Evolutionary conservation across 345 rosid species (phyloP), one percentile per base, ranked within the genome.

Genomic region (Corchorus olitorius): DNA sequence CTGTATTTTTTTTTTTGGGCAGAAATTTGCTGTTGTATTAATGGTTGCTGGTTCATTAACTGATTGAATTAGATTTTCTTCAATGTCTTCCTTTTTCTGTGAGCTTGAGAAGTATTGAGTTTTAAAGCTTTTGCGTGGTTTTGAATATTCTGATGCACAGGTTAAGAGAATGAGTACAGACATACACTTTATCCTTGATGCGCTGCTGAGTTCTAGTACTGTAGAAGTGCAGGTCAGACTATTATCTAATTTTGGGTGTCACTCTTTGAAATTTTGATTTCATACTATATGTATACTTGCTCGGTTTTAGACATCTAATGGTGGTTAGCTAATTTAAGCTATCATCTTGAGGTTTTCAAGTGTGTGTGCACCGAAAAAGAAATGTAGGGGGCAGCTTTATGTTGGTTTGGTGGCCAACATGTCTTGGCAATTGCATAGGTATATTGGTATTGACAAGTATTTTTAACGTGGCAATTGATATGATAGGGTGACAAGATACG

Each of bases 161-260:
- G 88, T 97, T 75, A 94, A 89, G 83, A 82, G 81, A 83, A 91
- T 97, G 99, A 85, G 93, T 70, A 83, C 86, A 27, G 97, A 97
- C 81, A 74, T 91, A 58, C 84, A 65, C 17, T 91, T 90, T 80
- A 94, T 97, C 76, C 84, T 94, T 74, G 88, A 87, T 72, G 93
- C 95, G 4, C 86, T 97, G 81, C 91, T 84, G 53, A 88, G 86
- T 83, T 97, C 98, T 6, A 83, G 53, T 73, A 64, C 83, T 27
- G 83, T 97, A 56, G 97, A 93, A 91, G 90, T 92, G 46, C 90
- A 90, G 97, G 99, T 94, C 35, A 79, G 90, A 64, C 76, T 75
- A 71, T 74, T 69, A 74, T 43, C 58, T 78, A 68, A 60, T 78
- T 73, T 52, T 35, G 63, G 65, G n/a, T 22, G 22, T 45, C n/a